These are phyloP conservation scores for Kwoniella dejecticola DNA, from an alignment of 768 basidiomycete genomes.

Conservation along the genomic window DNA sequence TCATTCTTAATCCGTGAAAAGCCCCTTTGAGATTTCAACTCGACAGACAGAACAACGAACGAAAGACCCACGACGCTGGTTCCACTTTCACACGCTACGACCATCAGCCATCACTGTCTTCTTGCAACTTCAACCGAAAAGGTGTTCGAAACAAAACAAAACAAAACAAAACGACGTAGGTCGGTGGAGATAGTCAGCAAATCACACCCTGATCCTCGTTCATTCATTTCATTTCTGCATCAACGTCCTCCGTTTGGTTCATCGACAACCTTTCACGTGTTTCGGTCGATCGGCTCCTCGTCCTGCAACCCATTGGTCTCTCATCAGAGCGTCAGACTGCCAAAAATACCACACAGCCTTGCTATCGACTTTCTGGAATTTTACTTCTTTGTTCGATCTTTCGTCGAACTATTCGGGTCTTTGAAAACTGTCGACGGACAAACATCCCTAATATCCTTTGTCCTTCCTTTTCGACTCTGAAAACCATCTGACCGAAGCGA, in stretches of 20 bases:
- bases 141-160: no score
- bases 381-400: no score
- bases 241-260: not conserved
- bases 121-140: not conserved
- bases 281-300: not conserved
- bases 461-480: slow-evolving; percentile 4
- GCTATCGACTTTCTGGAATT: no score
- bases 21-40: not conserved
- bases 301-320: not conserved
- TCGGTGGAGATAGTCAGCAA: no score
- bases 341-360: no score
- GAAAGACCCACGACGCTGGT: slow-evolving; percentile 6
- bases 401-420: no score
- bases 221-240: not conserved
- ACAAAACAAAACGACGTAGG: no score
- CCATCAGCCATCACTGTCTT: not conserved
- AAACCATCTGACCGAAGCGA: not conserved
- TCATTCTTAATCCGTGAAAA: no score
- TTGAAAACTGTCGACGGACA: no score
- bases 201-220: not conserved
- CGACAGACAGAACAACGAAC: not conserved
- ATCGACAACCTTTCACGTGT: not conserved
- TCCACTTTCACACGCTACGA: slow-evolving; percentile 9
- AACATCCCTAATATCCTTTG: slow-evolving; percentile 4
- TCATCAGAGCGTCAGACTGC: no score